phyloP scores from a whole-genome alignment of 768 basidiomycete species.

The Podaxis sp. region DNA sequence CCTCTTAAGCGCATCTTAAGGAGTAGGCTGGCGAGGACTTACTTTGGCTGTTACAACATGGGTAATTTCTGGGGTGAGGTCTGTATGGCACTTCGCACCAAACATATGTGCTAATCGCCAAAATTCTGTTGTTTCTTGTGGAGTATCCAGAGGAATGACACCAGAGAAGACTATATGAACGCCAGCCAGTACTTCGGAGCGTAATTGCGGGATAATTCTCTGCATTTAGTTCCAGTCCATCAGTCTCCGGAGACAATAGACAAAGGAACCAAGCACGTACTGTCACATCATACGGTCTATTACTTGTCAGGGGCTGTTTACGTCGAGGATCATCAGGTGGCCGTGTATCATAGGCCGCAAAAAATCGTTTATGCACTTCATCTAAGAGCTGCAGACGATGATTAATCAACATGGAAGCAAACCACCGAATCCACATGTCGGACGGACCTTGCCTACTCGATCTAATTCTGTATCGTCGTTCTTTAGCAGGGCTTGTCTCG shows the following conservation, averaged over 20 bases:
- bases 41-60: slow-evolving; percentile 94
- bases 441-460: slow-evolving; percentile 65
- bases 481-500: slow-evolving; percentile 75
- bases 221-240: slow-evolving; percentile 25
- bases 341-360: slow-evolving; percentile 53
- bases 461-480: slow-evolving; percentile 83
- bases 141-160: slow-evolving; percentile 86
- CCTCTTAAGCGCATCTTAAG: not conserved
- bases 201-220: slow-evolving; percentile 83
- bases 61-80: slow-evolving; percentile 63
- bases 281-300: slow-evolving; percentile 64
- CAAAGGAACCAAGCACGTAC: slow-evolving; percentile 37
- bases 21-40: slow-evolving; percentile 9
- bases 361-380: slow-evolving; percentile 77
- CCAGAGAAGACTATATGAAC: slow-evolving; percentile 89
- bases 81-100: slow-evolving; percentile 76
- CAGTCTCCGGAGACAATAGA: not conserved
- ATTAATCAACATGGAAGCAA: not conserved
- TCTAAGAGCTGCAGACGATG: slow-evolving; percentile 60
- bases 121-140: slow-evolving; percentile 74
- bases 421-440: not conserved
- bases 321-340: slow-evolving; percentile 25
- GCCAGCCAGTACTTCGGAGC: slow-evolving; percentile 70
- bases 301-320: slow-evolving; percentile 16
- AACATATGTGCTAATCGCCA: slow-evolving; percentile 87